Percentiles rank a stretch among this genome's conserved stretches.
Evolutionary conservation across 2,329 filamentous ascomycete species (phyloP).

Genomic region (Colletotrichum euphorbiae): DNA sequence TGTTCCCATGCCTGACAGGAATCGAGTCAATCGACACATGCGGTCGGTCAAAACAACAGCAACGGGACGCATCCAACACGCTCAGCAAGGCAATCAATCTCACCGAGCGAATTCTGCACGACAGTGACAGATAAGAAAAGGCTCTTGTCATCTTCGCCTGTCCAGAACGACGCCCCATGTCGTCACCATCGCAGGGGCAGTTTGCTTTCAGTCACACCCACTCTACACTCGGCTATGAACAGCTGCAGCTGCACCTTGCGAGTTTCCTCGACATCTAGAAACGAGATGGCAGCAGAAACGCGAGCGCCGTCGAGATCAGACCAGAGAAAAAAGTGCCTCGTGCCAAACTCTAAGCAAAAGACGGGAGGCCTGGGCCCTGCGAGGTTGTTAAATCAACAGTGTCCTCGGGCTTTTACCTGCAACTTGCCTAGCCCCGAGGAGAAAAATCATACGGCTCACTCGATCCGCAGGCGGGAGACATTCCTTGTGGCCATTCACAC

Average conservation of each 20-base stretch:
- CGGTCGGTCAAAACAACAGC: neutral
- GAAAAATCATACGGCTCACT: slow-evolving; percentile 3
- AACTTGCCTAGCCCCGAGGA: slow-evolving; percentile 6
- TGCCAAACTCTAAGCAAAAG: neutral
- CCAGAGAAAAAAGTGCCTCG: neutral
- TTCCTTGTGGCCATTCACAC: neutral
- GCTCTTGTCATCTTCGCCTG: neutral
- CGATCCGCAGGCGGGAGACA: slow-evolving; percentile 3
- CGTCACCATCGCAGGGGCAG: neutral
- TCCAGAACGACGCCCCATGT: neutral
- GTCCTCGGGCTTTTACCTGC: slow-evolving; percentile 6
- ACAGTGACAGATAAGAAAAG: no score
- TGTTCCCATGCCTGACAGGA: neutral
- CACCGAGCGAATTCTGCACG: no score
- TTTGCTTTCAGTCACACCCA: neutral
- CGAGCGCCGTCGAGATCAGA: neutral
- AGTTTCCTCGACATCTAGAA: neutral
- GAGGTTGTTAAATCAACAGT: neutral
- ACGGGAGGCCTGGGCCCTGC: slow-evolving; percentile 1
- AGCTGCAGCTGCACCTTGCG: neutral
- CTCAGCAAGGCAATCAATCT: neutral
- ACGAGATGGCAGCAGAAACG: neutral
- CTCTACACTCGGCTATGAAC: no score
- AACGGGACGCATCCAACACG: neutral
- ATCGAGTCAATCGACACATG: no score